Percentiles rank a stretch among this genome's conserved stretches.
Conservation (phyloP, 148 eudicot species). For the Rhododendron kiyosumense region DNA sequence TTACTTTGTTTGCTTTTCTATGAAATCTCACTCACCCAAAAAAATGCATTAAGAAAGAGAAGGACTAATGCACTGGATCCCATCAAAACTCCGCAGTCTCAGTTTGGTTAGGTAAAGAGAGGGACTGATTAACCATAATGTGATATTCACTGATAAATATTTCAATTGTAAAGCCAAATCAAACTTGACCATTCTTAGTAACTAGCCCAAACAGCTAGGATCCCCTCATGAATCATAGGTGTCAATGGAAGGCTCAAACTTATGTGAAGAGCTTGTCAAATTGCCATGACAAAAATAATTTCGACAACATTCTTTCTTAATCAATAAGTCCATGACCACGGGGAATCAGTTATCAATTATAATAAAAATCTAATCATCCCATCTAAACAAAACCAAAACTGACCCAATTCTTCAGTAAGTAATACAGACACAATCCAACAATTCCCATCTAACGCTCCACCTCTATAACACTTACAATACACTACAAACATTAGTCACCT, state of each 20-base stretch:
- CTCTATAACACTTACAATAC: background rate
- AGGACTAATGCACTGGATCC: slow-evolving; percentile 61
- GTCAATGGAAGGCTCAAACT: background rate
- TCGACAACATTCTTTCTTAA: background rate
- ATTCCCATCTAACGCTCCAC: background rate
- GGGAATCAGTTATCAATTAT: background rate
- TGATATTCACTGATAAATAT: background rate
- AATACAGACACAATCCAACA: background rate
- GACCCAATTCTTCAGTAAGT: background rate
- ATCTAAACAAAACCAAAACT: background rate
- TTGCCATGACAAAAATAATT: background rate
- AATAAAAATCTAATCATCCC: background rate
- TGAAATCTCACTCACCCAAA: background rate
- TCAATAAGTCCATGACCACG: background rate
- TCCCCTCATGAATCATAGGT: background rate
- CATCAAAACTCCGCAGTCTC: slow-evolving; percentile 51
- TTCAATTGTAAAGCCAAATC: background rate
- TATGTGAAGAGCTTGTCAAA: background rate
- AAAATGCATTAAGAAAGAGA: background rate
- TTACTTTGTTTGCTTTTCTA: background rate
- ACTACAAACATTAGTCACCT: background rate
- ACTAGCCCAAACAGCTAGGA: background rate
- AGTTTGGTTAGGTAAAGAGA: background rate
- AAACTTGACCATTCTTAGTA: background rate
- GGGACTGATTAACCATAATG: background rate